Conservation (phyloP, 176 grass and related monocot genomes). For the Aegilops speltoides region DNA sequence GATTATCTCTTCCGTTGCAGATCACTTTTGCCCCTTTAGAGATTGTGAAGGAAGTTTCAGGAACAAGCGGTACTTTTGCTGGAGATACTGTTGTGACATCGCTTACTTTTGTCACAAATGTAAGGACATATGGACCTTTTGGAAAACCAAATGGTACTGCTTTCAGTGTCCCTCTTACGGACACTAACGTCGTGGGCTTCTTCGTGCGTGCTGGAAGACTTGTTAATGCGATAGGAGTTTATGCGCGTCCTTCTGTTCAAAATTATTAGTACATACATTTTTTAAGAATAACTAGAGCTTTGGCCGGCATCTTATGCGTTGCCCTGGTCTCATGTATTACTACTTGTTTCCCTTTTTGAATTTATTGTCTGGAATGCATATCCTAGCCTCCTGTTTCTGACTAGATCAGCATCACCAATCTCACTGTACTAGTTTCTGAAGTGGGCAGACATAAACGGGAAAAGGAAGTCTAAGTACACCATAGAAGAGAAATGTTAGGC, state of each 20-base stretch:
- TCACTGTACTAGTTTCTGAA: too few relatives aligned
- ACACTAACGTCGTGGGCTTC: neutral
- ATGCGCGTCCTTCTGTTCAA: neutral
- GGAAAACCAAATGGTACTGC: neutral
- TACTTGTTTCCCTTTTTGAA: too few relatives aligned
- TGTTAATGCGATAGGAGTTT: neutral
- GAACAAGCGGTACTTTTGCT: neutral
- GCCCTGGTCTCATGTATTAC: neutral
- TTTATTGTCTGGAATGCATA: too few relatives aligned
- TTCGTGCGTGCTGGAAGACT: neutral
- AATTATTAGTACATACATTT: neutral
- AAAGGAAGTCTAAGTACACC: too few relatives aligned
- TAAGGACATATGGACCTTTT: neutral
- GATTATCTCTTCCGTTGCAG: neutral
- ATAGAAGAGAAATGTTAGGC: too few relatives aligned
- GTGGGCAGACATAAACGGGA: too few relatives aligned
- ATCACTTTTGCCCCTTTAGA: neutral
- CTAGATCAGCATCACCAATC: too few relatives aligned
- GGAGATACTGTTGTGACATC: neutral
- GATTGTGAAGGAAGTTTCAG: neutral
- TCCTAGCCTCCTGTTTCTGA: too few relatives aligned
- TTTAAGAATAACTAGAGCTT: too few relatives aligned
- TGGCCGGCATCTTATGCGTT: neutral
- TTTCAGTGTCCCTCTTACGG: neutral
- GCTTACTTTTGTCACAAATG: neutral